Conservation (phyloP, 305 asterid species). For the Plantago coronopus region DNA sequence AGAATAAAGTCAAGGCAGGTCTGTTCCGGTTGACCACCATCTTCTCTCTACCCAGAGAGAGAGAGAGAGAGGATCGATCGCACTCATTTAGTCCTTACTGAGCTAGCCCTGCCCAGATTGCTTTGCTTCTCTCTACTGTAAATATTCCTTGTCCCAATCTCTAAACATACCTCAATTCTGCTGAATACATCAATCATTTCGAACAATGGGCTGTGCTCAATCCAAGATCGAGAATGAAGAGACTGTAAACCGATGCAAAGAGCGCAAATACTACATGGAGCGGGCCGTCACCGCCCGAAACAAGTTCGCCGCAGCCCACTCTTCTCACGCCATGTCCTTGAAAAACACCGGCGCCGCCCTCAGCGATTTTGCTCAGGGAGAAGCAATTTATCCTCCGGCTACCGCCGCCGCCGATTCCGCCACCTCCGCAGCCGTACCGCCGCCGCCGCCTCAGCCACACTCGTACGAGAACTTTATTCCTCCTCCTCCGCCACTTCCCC, state of each 20-base stretch:
- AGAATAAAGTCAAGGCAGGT: background rate
- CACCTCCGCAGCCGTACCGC: constrained; percentile 21
- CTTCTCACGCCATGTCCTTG: constrained; percentile 74
- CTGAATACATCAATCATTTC: background rate
- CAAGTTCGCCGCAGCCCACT: constrained; percentile 94
- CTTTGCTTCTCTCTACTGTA: no score
- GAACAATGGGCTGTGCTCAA: constrained; percentile 88
- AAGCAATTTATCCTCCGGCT: constrained; percentile 39
- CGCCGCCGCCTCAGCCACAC: constrained; percentile 38
- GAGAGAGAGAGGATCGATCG: no score
- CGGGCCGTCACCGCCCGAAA: constrained; percentile 76
- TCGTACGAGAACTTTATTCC: constrained; percentile 45
- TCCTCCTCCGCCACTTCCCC: constrained; percentile 50
- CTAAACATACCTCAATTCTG: background rate
- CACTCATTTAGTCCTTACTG: no score
- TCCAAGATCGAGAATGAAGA: constrained; percentile 97
- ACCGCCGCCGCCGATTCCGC: constrained; percentile 26
- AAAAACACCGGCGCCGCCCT: constrained; percentile 95
- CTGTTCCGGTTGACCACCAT: background rate
- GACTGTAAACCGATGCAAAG: constrained; percentile 82
- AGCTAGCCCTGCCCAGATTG: no score
- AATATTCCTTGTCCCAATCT: no score
- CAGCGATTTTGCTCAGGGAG: constrained; percentile 82
- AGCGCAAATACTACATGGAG: constrained; percentile 73
- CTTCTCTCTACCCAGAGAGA: background rate